Base-by-base conservation (phyloP, 257 asterid species). In the Orobanche coerulescens region DNA sequence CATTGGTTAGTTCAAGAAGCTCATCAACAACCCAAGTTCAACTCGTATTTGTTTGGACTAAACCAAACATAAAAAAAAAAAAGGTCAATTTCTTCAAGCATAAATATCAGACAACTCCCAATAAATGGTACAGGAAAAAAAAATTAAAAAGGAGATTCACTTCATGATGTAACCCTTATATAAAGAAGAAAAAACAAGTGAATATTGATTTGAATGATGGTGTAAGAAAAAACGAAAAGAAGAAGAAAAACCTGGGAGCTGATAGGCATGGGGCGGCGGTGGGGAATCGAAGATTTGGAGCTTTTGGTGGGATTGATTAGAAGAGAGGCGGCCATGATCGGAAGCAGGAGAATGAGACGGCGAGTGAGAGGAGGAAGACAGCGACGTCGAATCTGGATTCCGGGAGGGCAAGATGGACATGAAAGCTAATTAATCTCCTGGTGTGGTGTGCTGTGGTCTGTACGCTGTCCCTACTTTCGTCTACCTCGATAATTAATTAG, bases 321-420 rank as follows among this genome's bases (percentile, higher is more conserved):
- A 58, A 57, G 66, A 58, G 72, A 55, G 43, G 61, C 16, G 37
- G 66, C 88, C 96, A 85, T 85, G 82, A 61, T 79, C 58, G 60
- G 65, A 13, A 58, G 53, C 10, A 44, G 77, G 56, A 34, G 79
- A 65, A 67, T 64, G 71, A 60, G 84, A 53, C 9, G 64, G 14
- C 0, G 73, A 18, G 58, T 7, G 53, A 43, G 82, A 54, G 3
- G 82, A 66, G 9, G 87, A 69, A n/a, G 83, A 76, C 3, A 87
- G 70, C 28, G 94, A 65, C 18, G 83, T 36, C 70, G 90, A 73
- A 76, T 59, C 81, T 43, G 43, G 83, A 74, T 77, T 82, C 67
- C 67, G 70, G 52, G 78, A 66, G 68, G 94, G 85, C 94, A 68
- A 76, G 87, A 82, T 81, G 97, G 95, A 87, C 97, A 90, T 90